Conservation (phyloP, 1,284 basidiomycete species). For the Cutaneotrichosporon sp. region DNA sequence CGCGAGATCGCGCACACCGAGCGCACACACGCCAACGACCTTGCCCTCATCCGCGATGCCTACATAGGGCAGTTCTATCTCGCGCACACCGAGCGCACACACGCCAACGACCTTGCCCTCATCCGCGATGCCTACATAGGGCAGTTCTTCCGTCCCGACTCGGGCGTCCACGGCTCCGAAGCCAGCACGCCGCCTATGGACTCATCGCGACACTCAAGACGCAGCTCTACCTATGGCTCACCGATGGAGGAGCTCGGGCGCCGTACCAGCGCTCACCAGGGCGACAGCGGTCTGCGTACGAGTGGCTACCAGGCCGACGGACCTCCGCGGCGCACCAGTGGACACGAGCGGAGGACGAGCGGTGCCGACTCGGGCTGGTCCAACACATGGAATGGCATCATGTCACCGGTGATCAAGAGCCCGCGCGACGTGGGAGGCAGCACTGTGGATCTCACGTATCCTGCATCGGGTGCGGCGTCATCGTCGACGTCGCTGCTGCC, state of each 20-base stretch:
- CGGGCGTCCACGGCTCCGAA: constrained; percentile 14
- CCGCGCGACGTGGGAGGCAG: constrained; percentile 9
- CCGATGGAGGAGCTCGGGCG: constrained; percentile 8
- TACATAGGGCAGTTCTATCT: too few relatives aligned
- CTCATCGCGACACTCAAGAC: constrained; percentile 14
- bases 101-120: constrained; percentile 82
- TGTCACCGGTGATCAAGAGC: constrained; percentile 20
- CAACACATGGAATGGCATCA: constrained; percentile 18
- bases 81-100: constrained; percentile 78
- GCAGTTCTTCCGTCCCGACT: constrained; percentile 34
- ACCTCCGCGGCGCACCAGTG: constrained; percentile 2
- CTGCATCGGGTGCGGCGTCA: constrained; percentile 10
- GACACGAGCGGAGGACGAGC: constrained; percentile 21
- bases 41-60: constrained; percentile 78
- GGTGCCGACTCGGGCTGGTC: constrained; percentile 17
- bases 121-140: constrained; percentile 77
- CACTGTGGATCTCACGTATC: constrained; percentile 11
- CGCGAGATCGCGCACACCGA: constrained; percentile 82
- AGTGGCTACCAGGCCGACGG: constrained; percentile 1
- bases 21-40: constrained; percentile 81
- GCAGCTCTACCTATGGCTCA: constrained; percentile 20
- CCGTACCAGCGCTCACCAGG: too few relatives aligned
- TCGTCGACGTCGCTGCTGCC: constrained; percentile 11
- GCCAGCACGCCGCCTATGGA: constrained; percentile 12
- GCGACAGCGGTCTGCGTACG: neutral